These are phyloP conservation scores for Phaeomoniella chlamydospora DNA, from an alignment of 2,329 filamentous ascomycete genomes.

Conservation along the genomic window DNA sequence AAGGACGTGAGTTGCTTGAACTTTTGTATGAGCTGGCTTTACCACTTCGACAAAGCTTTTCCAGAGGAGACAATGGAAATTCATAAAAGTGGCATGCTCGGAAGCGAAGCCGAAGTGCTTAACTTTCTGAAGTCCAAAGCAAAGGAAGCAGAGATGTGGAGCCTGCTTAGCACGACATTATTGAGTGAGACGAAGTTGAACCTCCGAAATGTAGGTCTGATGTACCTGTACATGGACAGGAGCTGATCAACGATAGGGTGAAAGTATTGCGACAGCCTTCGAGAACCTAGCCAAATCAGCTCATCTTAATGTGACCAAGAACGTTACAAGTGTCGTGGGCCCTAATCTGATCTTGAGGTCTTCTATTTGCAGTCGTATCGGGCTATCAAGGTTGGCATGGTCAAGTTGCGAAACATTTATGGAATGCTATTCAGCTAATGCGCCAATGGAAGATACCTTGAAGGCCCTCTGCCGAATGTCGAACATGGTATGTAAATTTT, in stretches of 20 bases:
- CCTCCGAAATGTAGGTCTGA: slow-evolving; percentile 54
- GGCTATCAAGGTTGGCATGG: slow-evolving; percentile 37
- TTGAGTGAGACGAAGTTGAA: slow-evolving; percentile 74
- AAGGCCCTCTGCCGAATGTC: slow-evolving; percentile 60
- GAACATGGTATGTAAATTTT: slow-evolving; percentile 32
- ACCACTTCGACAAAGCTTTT: slow-evolving; percentile 81
- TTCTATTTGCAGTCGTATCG: slow-evolving; percentile 63
- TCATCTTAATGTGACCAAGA: slow-evolving; percentile 64
- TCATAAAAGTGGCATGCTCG: slow-evolving; percentile 59
- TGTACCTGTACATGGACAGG: slow-evolving; percentile 15
- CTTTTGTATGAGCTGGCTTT: slow-evolving; percentile 90
- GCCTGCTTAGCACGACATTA: slow-evolving; percentile 66
- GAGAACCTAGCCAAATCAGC: slow-evolving; percentile 73
- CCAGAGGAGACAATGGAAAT: slow-evolving; percentile 58
- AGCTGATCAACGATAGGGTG: slow-evolving; percentile 27
- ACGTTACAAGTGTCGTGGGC: slow-evolving; percentile 58
- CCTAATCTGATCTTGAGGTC: slow-evolving; percentile 59
- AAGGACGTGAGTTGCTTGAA: slow-evolving; percentile 86
- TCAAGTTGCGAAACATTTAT: slow-evolving; percentile 59
- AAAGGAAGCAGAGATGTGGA: slow-evolving; percentile 75
- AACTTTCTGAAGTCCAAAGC: slow-evolving; percentile 75
- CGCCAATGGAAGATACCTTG: slow-evolving; percentile 63
- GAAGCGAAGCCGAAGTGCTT: slow-evolving; percentile 66
- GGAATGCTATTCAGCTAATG: slow-evolving; percentile 50
- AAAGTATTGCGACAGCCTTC: slow-evolving; percentile 45